Percentiles rank a stretch among this genome's conserved stretches.
Conservation (phyloP, 495 filamentous ascomycete genomes). For the Xylaria sp. region DNA sequence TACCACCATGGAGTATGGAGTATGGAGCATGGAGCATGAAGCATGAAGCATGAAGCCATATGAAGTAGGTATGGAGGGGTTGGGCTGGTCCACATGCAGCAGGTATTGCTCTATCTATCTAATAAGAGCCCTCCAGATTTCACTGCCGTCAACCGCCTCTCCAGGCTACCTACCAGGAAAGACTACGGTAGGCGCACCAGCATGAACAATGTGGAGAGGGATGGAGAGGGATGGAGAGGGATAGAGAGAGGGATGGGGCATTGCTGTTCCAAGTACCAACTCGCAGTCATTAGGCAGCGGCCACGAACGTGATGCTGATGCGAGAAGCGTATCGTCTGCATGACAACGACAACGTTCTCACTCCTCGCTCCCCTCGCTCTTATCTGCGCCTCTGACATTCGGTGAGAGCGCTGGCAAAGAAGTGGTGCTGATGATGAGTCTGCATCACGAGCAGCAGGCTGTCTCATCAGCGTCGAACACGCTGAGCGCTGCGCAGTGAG, state of each 20-base stretch:
- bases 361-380: neutral
- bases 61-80: slow-evolving; percentile 2
- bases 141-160: slow-evolving; percentile 11
- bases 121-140: slow-evolving; percentile 2
- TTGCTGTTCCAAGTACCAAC: neutral
- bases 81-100: slow-evolving; percentile 1
- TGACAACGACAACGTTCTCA: too few relatives aligned
- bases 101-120: neutral
- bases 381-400: neutral
- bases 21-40: too few relatives aligned
- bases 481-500: neutral
- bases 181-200: neutral
- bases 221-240: neutral
- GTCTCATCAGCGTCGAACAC: slow-evolving; percentile 4
- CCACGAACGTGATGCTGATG: neutral
- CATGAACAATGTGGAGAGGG: slow-evolving; percentile 1
- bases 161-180: neutral
- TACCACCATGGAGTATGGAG: too few relatives aligned
- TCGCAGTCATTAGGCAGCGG: slow-evolving; percentile 12
- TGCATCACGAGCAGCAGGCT: slow-evolving; percentile 23
- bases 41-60: too few relatives aligned
- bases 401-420: slow-evolving; percentile 10
- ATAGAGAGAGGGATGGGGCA: neutral
- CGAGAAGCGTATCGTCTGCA: slow-evolving; percentile 16
- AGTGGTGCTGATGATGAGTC: neutral